A percentile compares a stretch with the other conserved stretches of the same genome.
Conservation (phyloP, 352 stramenopile genomes). For the Phytophthora uliginosa region DNA sequence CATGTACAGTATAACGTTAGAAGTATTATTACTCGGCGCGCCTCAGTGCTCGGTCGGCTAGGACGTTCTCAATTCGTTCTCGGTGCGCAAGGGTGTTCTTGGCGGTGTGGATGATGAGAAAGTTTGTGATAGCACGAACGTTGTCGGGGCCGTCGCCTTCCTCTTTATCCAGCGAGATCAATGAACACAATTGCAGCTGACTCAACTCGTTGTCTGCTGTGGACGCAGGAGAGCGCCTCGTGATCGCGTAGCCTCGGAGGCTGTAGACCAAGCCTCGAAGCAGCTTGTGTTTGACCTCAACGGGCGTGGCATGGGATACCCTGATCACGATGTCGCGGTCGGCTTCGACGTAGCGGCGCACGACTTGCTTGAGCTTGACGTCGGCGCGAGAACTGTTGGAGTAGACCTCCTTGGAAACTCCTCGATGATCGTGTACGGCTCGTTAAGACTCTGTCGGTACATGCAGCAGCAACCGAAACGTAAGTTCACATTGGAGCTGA, state of each 20-base stretch:
- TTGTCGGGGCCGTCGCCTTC: conserved; percentile 34
- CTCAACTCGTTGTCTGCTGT: conserved; percentile 33
- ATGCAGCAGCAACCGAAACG: neutral
- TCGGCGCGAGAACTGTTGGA: conserved; percentile 53
- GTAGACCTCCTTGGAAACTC: conserved; percentile 65
- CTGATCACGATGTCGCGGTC: conserved; percentile 72
- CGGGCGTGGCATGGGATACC: conserved; percentile 51
- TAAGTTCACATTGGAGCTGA: neutral
- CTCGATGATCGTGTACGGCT: conserved; percentile 67
- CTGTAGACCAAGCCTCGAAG: conserved; percentile 42
- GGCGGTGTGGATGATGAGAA: conserved; percentile 43
- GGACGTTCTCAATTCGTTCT: conserved; percentile 56
- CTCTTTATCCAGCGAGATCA: conserved; percentile 55
- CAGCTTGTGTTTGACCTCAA: conserved; percentile 59
- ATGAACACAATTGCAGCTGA: conserved; percentile 57
- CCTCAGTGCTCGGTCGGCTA: conserved; percentile 31
- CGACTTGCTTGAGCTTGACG: conserved; percentile 63
- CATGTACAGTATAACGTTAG: too few species aligned
- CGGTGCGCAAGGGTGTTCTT: conserved; percentile 44
- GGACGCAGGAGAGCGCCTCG: conserved; percentile 43
- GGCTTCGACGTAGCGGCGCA: conserved; percentile 61
- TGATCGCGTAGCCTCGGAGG: conserved; percentile 65
- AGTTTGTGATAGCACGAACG: conserved; percentile 49
- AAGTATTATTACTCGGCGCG: neutral
- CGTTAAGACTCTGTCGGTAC: conserved; percentile 30